A percentile compares a stretch with the other conserved stretches of the same genome.
Evolutionary conservation across 805 yeast genomes (phyloP).

Genomic region (Candida taoyuanica): DNA sequence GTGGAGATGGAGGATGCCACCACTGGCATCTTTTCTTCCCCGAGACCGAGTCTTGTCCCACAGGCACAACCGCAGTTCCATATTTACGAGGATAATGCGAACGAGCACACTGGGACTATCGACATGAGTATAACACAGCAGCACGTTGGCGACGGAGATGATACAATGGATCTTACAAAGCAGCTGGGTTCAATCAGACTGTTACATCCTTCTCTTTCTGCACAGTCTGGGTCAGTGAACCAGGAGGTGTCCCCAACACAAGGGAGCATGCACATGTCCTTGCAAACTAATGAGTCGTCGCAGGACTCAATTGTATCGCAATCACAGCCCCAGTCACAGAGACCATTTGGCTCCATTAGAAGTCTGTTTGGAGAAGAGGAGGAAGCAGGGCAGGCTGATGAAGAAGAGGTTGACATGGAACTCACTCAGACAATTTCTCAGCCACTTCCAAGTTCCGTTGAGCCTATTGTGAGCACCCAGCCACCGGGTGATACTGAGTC

Average conservation of each 20-base stretch:
- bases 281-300: too few species aligned
- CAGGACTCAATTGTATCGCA: constrained; percentile 6
- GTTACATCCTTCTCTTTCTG: constrained; percentile 7
- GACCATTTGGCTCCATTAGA: constrained; percentile 26
- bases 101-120: constrained; percentile 11
- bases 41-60: constrained; percentile 6
- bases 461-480: background rate
- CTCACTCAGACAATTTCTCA: constrained; percentile 21
- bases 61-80: too few species aligned
- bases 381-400: constrained; percentile 5
- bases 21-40: constrained; percentile 23
- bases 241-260: background rate
- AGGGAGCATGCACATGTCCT: too few species aligned
- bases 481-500: background rate
- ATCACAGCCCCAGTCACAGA: constrained; percentile 12
- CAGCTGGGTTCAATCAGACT: constrained; percentile 23
- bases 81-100: constrained; percentile 20
- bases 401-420: constrained; percentile 24
- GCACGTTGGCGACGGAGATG: constrained; percentile 13
- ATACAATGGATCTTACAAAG: constrained; percentile 27
- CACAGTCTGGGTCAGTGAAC: constrained; percentile 1
- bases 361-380: constrained; percentile 23
- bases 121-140: constrained; percentile 21
- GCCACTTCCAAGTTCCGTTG: background rate
- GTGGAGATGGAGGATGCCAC: constrained; percentile 26